A percentile compares a stretch with the other conserved stretches of the same genome.
Conservation (phyloP, 345 rosid species). For the Excoecaria agallocha region DNA sequence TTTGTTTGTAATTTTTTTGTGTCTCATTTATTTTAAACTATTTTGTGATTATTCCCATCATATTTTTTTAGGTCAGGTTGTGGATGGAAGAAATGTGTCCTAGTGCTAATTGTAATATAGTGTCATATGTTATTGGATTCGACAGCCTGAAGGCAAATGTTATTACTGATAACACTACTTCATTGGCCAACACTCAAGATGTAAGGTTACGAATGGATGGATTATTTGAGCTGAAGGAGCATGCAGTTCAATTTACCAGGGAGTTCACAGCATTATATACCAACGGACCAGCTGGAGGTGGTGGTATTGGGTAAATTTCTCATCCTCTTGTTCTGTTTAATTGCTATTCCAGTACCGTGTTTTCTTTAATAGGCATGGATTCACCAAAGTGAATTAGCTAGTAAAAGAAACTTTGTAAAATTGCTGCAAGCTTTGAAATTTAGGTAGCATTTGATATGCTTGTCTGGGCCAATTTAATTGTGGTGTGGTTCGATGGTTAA, state of each 20-base stretch:
- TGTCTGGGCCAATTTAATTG: not conserved
- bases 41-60: slow-evolving; percentile 4
- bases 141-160: slow-evolving; percentile 74
- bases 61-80: slow-evolving; percentile 60
- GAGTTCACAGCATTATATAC: slow-evolving; percentile 86
- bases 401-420: not conserved
- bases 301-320: slow-evolving; percentile 74
- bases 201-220: slow-evolving; percentile 87
- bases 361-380: not conserved
- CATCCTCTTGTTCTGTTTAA: not conserved
- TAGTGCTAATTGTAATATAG: slow-evolving; percentile 40
- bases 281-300: slow-evolving; percentile 97
- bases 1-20: too few species aligned
- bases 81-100: slow-evolving; percentile 88
- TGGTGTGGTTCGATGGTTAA: not conserved
- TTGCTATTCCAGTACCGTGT: not conserved
- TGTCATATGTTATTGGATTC: slow-evolving; percentile 74
- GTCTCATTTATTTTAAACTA: not conserved
- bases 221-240: slow-evolving; percentile 62
- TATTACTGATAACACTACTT: slow-evolving; percentile 24
- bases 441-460: not conserved
- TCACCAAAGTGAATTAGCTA: not conserved
- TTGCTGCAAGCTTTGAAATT: not conserved
- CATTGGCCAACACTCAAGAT: slow-evolving; percentile 41
- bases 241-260: slow-evolving; percentile 54